A percentile compares a stretch with the other conserved stretches of the same genome.
Evolutionary conservation across 129 eudicot genomes (phyloP).

Genomic region (Tagetes patula): DNA sequence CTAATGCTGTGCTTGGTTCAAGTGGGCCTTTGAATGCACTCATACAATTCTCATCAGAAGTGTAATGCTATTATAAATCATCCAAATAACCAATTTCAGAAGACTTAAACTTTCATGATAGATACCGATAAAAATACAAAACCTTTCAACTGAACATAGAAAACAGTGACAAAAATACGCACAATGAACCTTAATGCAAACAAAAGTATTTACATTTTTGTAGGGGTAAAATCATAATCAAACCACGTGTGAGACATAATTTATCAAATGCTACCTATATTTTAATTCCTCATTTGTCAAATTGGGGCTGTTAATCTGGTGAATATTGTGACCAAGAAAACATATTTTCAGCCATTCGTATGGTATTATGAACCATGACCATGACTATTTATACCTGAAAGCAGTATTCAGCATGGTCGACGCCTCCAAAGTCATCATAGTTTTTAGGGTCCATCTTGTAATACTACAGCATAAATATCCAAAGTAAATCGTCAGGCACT

Average conservation of each 20-base stretch:
- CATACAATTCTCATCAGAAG: conserved; percentile 71
- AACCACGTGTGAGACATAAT: not conserved
- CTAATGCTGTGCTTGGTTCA: conserved; percentile 95
- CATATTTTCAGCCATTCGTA: conserved; percentile 19
- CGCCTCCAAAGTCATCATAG: conserved; percentile 71
- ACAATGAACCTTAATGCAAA: not conserved
- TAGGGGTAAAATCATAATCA: not conserved
- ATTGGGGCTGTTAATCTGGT: not conserved
- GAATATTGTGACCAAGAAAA: conserved; percentile 9
- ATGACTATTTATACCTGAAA: conserved; percentile 61
- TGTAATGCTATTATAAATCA: conserved; percentile 59
- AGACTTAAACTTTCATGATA: not conserved
- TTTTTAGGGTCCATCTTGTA: conserved; percentile 87
- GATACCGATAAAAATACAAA: not conserved
- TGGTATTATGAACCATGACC: conserved; percentile 11
- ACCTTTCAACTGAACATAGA: not conserved
- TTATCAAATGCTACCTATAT: conserved; percentile 9
- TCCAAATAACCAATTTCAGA: conserved; percentile 24
- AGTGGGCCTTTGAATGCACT: conserved; percentile 98
- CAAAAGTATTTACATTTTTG: not conserved
- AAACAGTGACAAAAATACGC: conserved; percentile 6
- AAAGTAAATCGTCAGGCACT: not conserved
- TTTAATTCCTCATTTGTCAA: not conserved
- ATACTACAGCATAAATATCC: conserved; percentile 47
- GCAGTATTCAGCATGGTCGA: conserved; percentile 91